phyloP scores from a whole-genome alignment of 129 eudicot species.

The Oenanthe sinensis region DNA sequence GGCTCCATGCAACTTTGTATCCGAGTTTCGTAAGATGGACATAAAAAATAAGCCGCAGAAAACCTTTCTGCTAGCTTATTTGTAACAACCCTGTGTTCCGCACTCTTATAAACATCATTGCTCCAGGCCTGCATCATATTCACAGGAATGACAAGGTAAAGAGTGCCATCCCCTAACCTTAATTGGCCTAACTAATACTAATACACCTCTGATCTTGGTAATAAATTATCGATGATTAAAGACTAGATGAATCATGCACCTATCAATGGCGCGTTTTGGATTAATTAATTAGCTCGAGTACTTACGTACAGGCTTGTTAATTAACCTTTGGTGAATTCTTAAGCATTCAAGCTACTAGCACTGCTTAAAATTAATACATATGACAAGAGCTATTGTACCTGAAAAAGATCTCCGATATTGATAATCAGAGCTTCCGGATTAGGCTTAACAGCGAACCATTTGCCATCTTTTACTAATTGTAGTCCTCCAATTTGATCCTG shows the following conservation, averaged over 20 bases:
- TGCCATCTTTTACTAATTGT: constrained; percentile 65
- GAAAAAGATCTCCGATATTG: constrained; percentile 80
- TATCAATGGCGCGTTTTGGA: too few relatives aligned
- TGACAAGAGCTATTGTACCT: constrained; percentile 37
- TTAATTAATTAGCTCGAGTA: too few relatives aligned
- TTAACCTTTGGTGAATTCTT: too few relatives aligned
- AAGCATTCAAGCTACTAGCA: too few relatives aligned
- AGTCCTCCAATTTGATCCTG: constrained; percentile 87
- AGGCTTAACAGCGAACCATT: constrained; percentile 74
- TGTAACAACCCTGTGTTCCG: constrained; percentile 69
- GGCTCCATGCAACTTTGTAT: constrained; percentile 45
- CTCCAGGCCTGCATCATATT: constrained; percentile 84
- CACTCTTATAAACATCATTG: constrained; percentile 68
- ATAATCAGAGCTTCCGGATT: constrained; percentile 55
- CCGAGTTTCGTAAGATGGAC: constrained; percentile 58
- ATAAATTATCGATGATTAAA: too few relatives aligned
- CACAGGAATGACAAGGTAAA: too few relatives aligned
- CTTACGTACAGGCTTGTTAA: too few relatives aligned
- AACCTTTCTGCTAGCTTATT: constrained; percentile 53
- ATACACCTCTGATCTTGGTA: too few relatives aligned
- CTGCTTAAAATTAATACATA: too few relatives aligned
- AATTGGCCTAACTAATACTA: too few relatives aligned
- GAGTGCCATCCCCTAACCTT: too few relatives aligned
- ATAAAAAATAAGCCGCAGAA: constrained; percentile 70
- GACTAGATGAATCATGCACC: too few relatives aligned